phyloP scores from a whole-genome alignment of 257 asterid genomes.

The Gentiana macrophylla region DNA sequence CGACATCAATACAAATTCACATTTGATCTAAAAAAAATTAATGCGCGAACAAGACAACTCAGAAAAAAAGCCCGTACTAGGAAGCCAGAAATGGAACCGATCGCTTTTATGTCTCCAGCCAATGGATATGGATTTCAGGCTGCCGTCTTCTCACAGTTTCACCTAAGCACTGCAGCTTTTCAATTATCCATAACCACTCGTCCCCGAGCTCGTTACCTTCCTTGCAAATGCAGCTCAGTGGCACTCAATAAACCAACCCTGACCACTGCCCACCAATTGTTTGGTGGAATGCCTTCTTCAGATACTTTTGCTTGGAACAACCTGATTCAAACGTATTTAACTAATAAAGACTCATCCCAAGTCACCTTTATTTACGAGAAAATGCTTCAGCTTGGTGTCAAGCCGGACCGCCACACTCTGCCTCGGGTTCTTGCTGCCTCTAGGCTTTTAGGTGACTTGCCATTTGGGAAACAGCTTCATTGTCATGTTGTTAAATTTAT shows the following conservation, averaged over 20 bases:
- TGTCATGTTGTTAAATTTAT: constrained; percentile 16
- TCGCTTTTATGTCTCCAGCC: too few relatives aligned
- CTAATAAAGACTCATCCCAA: constrained; percentile 4
- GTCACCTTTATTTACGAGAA: constrained; percentile 10
- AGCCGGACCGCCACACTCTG: constrained; percentile 21
- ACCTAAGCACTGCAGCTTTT: too few relatives aligned
- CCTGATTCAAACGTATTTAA: constrained; percentile 18
- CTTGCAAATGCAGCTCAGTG: constrained; percentile 8
- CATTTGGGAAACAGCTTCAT: constrained; percentile 23
- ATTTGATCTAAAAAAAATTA: too few relatives aligned
- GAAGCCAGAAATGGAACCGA: too few relatives aligned
- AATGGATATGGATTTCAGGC: too few relatives aligned
- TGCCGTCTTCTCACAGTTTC: too few relatives aligned
- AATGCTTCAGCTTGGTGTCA: constrained; percentile 19
- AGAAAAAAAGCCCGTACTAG: too few relatives aligned
- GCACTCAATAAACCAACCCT: neutral
- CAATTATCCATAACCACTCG: too few relatives aligned
- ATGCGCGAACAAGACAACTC: too few relatives aligned
- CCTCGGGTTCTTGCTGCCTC: constrained; percentile 22
- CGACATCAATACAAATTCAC: too few relatives aligned
- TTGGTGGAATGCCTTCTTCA: constrained; percentile 10
- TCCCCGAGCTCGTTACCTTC: too few relatives aligned
- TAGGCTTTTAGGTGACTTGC: constrained; percentile 10
- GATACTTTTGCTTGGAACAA: constrained; percentile 24
- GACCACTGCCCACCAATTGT: constrained; percentile 11